Percentiles rank a stretch among this genome's conserved stretches.
Conservation (phyloP, 306 rosid species). For the Begonia loranthoides region DNA sequence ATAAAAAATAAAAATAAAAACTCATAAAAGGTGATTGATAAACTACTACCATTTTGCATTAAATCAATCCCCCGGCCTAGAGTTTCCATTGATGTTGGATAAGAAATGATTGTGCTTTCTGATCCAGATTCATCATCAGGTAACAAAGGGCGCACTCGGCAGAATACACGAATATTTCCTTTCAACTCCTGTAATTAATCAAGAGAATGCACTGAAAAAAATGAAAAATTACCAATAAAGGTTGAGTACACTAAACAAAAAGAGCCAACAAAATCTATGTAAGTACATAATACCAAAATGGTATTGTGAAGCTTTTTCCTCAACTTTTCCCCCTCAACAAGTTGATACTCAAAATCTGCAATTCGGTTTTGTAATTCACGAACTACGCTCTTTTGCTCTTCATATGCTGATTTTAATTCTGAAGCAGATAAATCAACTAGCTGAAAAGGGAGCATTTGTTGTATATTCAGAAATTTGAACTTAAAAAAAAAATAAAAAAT, state of each 20-base stretch:
- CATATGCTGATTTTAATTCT: conserved; percentile 41
- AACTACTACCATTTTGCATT: conserved; percentile 51
- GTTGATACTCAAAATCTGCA: conserved; percentile 51
- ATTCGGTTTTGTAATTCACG: conserved; percentile 43
- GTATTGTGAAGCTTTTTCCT: conserved; percentile 81
- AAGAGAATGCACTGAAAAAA: too few relatives aligned
- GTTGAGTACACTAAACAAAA: background rate
- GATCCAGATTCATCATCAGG: conserved; percentile 60
- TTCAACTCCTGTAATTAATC: conserved; percentile 73
- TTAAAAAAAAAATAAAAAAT: too few relatives aligned
- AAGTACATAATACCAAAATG: conserved; percentile 51
- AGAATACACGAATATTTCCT: conserved; percentile 91
- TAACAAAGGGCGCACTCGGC: conserved; percentile 82
- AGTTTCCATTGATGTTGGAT: conserved; percentile 69
- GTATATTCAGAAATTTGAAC: background rate
- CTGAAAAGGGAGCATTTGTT: conserved; percentile 30
- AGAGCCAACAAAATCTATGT: too few relatives aligned
- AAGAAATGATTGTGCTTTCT: conserved; percentile 44
- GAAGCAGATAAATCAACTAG: conserved; percentile 48
- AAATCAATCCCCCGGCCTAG: conserved; percentile 75
- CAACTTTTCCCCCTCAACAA: conserved; percentile 65
- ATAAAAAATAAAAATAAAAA: background rate
- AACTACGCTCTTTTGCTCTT: conserved; percentile 41
- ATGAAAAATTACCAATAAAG: conserved; percentile 3
- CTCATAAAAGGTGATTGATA: background rate